phyloP scores from a whole-genome alignment of 2,329 filamentous ascomycete genomes.

The Claviceps sp. region DNA sequence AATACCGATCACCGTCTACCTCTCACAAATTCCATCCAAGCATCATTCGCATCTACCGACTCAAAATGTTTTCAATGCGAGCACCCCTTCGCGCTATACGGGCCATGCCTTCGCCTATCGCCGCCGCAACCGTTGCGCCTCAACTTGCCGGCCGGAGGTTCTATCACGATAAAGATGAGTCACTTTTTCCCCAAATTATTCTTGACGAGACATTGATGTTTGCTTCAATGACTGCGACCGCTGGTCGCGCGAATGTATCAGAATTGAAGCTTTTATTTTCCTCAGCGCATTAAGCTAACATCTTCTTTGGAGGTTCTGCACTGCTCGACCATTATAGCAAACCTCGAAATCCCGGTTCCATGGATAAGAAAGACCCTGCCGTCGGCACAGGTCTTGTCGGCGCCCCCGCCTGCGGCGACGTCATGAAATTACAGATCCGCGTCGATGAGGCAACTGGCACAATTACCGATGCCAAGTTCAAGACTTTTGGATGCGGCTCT shows the following conservation, averaged over 20 bases:
- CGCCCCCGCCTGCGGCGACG: conserved; percentile 77
- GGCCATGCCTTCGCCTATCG: conserved; percentile 8
- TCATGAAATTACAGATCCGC: conserved; percentile 71
- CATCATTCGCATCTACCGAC: background rate
- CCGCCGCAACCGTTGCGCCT: conserved; percentile 5
- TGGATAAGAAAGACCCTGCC: conserved; percentile 61
- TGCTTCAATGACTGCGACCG: background rate
- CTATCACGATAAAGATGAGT: conserved; percentile 34
- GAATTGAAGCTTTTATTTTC: background rate
- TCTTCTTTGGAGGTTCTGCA: background rate
- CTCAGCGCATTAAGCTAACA: conserved; percentile 4
- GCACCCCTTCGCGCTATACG: conserved; percentile 7
- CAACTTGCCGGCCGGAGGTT: conserved; percentile 26
- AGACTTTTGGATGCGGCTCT: conserved; percentile 90
- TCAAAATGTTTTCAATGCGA: conserved; percentile 9
- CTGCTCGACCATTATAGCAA: conserved; percentile 37
- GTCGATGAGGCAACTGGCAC: conserved; percentile 80
- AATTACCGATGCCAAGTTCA: conserved; percentile 93
- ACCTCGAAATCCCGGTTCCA: conserved; percentile 41
- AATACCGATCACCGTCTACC: background rate
- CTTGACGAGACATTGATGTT: background rate
- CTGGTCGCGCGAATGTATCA: background rate
- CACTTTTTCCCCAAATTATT: background rate
- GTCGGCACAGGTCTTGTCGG: conserved; percentile 88
- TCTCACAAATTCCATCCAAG: background rate